phyloP scores from a whole-genome alignment of 495 filamentous ascomycete species.

The Xylaria venustula region DNA sequence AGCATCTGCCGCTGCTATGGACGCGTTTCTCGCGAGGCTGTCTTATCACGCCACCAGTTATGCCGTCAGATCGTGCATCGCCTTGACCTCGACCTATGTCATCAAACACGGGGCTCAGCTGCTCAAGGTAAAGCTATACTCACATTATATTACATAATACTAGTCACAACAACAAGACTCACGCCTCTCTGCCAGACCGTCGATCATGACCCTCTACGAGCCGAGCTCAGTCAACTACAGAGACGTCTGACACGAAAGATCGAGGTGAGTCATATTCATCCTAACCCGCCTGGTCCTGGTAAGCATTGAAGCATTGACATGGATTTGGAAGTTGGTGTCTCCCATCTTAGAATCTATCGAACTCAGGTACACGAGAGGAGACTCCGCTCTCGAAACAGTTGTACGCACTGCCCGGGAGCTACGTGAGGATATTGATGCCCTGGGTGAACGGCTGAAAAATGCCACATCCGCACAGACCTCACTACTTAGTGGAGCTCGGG shows the following conservation, averaged over 20 bases:
- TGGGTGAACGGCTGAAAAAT: conserved; percentile 75
- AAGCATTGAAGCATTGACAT: background rate
- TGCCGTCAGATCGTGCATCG: conserved; percentile 87
- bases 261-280: conserved; percentile 27
- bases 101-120: conserved; percentile 77
- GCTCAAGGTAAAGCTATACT: conserved; percentile 59
- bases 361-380: conserved; percentile 60
- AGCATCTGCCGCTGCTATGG: conserved; percentile 56
- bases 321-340: conserved; percentile 21
- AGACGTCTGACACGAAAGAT: conserved; percentile 30
- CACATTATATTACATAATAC: background rate
- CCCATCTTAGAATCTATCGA: conserved; percentile 33
- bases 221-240: conserved; percentile 27
- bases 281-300: background rate
- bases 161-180: background rate
- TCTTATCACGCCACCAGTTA: conserved; percentile 80
- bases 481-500: conserved; percentile 47
- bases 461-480: conserved; percentile 65
- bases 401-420: conserved; percentile 81
- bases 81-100: conserved; percentile 82
- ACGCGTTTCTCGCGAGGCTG: conserved; percentile 70
- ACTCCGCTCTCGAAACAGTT: conserved; percentile 88
- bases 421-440: conserved; percentile 81
- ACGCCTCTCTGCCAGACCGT: conserved; percentile 19
- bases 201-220: conserved; percentile 25